Percentiles rank a stretch among this genome's conserved stretches.
Conservation (phyloP, 2,329 filamentous ascomycete species). For the Xylaria sp. region DNA sequence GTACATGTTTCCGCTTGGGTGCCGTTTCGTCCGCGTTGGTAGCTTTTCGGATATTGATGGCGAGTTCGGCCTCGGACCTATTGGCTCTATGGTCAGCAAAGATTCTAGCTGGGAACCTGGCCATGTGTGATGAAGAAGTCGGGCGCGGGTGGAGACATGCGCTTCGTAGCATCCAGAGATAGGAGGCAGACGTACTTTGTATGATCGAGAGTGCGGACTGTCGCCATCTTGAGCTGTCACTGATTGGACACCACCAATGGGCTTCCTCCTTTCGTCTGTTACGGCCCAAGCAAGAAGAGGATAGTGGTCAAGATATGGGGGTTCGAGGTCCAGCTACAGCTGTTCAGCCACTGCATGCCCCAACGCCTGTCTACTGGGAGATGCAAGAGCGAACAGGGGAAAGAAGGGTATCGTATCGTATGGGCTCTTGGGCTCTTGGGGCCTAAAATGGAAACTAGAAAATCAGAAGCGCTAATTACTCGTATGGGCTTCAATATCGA, state of each 20-base stretch:
- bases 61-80: constrained; percentile 70
- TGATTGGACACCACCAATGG: constrained; percentile 1
- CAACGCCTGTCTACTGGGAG: constrained; percentile 9
- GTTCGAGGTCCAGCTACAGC: constrained; percentile 9
- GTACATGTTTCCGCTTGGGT: constrained; percentile 87
- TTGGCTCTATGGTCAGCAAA: constrained; percentile 11
- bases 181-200: constrained; percentile 34
- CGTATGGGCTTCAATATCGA: background rate
- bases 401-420: background rate
- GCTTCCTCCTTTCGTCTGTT: background rate
- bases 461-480: background rate
- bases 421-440: background rate
- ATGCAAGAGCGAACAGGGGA: background rate
- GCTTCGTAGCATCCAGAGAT: background rate
- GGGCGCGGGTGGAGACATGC: background rate
- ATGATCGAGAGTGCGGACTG: constrained; percentile 39
- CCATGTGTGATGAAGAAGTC: constrained; percentile 1
- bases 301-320: constrained; percentile 11
- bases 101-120: background rate
- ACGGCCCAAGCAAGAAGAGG: constrained; percentile 7
- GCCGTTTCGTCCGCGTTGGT: constrained; percentile 70
- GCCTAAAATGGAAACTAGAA: background rate
- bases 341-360: constrained; percentile 19
- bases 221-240: constrained; percentile 33
- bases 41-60: constrained; percentile 71